These are phyloP conservation scores for Debaryomyces robertsiae DNA, from an alignment of 1,139 yeast genomes.

Conservation along the genomic window DNA sequence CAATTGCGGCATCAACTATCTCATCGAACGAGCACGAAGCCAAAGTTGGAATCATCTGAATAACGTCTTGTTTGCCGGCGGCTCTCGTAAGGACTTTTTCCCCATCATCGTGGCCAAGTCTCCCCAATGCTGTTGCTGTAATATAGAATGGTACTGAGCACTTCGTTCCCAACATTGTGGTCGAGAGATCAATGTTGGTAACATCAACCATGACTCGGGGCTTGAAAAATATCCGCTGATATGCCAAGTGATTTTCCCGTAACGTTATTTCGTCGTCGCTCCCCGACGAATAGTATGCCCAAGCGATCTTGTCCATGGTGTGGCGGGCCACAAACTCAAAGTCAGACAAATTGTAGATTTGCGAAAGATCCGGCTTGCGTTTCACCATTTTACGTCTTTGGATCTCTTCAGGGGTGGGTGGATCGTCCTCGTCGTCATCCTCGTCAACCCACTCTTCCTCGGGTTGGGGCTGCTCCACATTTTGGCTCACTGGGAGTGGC, in stretches of 20 bases:
- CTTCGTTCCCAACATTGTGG: conserved; percentile 44
- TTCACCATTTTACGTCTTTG: conserved; percentile 27
- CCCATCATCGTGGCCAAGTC: conserved; percentile 77
- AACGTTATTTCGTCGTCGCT: conserved; percentile 89
- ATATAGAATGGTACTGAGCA: conserved; percentile 64
- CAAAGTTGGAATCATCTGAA: conserved; percentile 82
- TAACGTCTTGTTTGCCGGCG: conserved; percentile 64
- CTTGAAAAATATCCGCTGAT: conserved; percentile 81
- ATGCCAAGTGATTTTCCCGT: conserved; percentile 88
- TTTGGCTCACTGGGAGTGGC: conserved; percentile 24
- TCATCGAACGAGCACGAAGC: conserved; percentile 78
- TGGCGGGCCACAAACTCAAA: conserved; percentile 85
- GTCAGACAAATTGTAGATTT: conserved; percentile 71
- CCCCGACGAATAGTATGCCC: conserved; percentile 93
- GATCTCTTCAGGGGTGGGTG: conserved; percentile 35
- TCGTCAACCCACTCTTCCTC: conserved; percentile 26
- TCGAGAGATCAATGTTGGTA: conserved; percentile 36
- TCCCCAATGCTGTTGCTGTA: conserved; percentile 80
- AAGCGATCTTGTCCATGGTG: conserved; percentile 69
- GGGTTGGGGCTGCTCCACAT: conserved; percentile 7
- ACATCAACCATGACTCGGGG: conserved; percentile 83
- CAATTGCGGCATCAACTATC: conserved; percentile 58
- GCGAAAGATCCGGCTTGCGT: conserved; percentile 62
- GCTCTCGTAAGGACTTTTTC: conserved; percentile 77
- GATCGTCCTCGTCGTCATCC: conserved; percentile 38